These are phyloP conservation scores for Monosiga brevicollis DNA, from an alignment of 78 protist genomes.

Conservation along the genomic window DNA sequence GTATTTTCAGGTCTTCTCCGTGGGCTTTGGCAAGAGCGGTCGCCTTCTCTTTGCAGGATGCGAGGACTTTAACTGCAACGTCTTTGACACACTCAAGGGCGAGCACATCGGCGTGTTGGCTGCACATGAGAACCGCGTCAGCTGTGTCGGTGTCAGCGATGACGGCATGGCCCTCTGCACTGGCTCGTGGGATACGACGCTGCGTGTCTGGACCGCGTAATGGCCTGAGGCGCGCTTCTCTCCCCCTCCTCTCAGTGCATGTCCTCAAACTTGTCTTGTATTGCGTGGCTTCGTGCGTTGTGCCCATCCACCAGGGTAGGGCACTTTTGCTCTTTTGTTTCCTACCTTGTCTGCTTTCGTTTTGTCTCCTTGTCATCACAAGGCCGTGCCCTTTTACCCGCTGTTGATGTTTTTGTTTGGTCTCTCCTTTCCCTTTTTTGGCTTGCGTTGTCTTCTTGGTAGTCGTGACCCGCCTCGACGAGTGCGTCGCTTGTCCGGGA, in stretches of 20 bases:
- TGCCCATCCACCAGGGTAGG: background rate
- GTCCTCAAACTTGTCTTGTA: background rate
- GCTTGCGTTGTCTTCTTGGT: background rate
- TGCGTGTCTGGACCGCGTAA: conserved; percentile 54
- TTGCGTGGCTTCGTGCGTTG: too few species aligned
- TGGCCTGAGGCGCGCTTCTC: too few species aligned
- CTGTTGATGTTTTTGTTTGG: background rate
- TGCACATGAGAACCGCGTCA: conserved; percentile 89
- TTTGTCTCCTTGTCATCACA: background rate
- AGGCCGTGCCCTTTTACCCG: too few species aligned
- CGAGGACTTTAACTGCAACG: conserved; percentile 84
- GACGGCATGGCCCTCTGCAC: conserved; percentile 95
- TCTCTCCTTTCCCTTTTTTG: background rate
- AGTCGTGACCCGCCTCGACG: background rate
- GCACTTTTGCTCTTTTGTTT: background rate
- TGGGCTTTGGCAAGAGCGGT: conserved; percentile 73
- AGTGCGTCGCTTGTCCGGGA: background rate
- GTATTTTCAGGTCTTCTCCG: conserved; percentile 82
- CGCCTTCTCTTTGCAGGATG: conserved; percentile 73
- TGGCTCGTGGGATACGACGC: conserved; percentile 84
- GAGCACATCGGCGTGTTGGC: conserved; percentile 46
- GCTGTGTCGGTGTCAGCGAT: conserved; percentile 80
- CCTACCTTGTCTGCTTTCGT: background rate
- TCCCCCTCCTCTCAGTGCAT: background rate
- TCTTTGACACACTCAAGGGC: conserved; percentile 91